phyloP scores from a whole-genome alignment of 345 rosid species.

The Citrus trifoliata region DNA sequence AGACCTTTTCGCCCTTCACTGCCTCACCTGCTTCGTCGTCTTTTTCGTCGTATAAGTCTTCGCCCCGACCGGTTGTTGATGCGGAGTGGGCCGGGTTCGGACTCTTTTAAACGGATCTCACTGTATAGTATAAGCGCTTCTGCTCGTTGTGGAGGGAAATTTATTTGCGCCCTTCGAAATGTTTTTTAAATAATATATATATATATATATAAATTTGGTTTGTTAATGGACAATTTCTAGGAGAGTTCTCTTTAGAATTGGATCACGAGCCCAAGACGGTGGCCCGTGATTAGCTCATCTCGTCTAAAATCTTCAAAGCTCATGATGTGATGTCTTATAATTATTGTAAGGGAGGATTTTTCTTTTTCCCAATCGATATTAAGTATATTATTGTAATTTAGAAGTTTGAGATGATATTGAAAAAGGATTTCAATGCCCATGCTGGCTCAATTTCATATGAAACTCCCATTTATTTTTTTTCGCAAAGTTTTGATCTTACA shows the following conservation, averaged over 20 bases:
- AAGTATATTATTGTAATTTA: background rate
- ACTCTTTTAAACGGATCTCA: constrained; percentile 39
- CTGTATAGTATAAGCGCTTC: background rate
- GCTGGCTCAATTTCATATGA: background rate
- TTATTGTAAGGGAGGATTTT: background rate
- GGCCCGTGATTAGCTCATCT: background rate
- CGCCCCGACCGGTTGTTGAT: constrained; percentile 53
- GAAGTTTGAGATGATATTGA: background rate
- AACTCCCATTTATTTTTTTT: background rate
- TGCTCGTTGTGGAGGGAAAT: background rate
- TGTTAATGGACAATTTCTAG: background rate
- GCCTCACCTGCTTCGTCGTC: constrained; percentile 57
- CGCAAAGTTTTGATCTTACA: too few species aligned
- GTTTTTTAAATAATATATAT: background rate
- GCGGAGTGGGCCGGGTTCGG: constrained; percentile 77
- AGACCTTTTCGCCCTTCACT: constrained; percentile 47
- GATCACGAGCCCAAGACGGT: background rate
- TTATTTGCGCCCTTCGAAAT: background rate
- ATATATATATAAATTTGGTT: background rate
- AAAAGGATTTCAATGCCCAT: background rate
- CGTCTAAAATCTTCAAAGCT: background rate
- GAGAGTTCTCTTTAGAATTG: background rate
- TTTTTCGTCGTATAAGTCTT: constrained; percentile 54
- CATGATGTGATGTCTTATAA: background rate
- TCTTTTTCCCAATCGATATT: too few species aligned